Percentiles rank a stretch among this genome's conserved stretches.
phyloP scores from a whole-genome alignment of 2,329 filamentous ascomycete species.

The Cladosporium velox region DNA sequence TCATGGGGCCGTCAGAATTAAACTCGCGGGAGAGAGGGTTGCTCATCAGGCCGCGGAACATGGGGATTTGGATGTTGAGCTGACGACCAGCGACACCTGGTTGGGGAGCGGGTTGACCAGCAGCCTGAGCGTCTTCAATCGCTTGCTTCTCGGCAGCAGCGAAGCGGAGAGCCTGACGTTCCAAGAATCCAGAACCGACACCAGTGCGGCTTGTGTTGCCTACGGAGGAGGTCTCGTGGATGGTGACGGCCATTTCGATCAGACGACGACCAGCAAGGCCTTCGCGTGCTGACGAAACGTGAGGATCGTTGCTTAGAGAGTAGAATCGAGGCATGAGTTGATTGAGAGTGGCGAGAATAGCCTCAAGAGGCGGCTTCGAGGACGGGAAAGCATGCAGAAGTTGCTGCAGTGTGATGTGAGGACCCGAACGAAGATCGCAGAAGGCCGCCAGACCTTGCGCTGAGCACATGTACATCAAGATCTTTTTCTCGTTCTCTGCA shows the following conservation, averaged over 20 bases:
- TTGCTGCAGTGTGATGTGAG: slow-evolving; percentile 80
- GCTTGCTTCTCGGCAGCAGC: slow-evolving; percentile 67
- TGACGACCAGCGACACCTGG: slow-evolving; percentile 35
- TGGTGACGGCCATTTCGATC: slow-evolving; percentile 94
- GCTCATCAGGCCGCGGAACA: slow-evolving; percentile 98
- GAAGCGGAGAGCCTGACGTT: slow-evolving; percentile 75
- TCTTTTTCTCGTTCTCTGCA: slow-evolving; percentile 81
- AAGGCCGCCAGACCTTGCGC: slow-evolving; percentile 90
- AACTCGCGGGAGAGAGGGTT: slow-evolving; percentile 94
- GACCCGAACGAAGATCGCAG: slow-evolving; percentile 87
- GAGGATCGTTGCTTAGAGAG: slow-evolving; percentile 93
- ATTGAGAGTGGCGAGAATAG: slow-evolving; percentile 76
- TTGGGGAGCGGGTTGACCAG: slow-evolving; percentile 46
- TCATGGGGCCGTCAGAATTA: slow-evolving; percentile 91
- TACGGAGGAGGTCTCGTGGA: slow-evolving; percentile 87
- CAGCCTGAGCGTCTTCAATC: slow-evolving; percentile 42
- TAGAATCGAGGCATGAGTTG: slow-evolving; percentile 98
- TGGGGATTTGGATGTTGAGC: slow-evolving; percentile 76
- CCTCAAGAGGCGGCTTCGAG: slow-evolving; percentile 80
- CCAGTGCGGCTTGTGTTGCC: slow-evolving; percentile 68
- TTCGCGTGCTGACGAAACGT: slow-evolving; percentile 70
- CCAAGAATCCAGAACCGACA: slow-evolving; percentile 89
- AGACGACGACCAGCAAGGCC: slow-evolving; percentile 74
- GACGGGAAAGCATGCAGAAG: slow-evolving; percentile 91
- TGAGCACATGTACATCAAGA: slow-evolving; percentile 81